Evolutionary conservation across 345 rosid genomes (phyloP), one percentile per base, ranked within the genome.

Genomic region (Populus tremula): DNA sequence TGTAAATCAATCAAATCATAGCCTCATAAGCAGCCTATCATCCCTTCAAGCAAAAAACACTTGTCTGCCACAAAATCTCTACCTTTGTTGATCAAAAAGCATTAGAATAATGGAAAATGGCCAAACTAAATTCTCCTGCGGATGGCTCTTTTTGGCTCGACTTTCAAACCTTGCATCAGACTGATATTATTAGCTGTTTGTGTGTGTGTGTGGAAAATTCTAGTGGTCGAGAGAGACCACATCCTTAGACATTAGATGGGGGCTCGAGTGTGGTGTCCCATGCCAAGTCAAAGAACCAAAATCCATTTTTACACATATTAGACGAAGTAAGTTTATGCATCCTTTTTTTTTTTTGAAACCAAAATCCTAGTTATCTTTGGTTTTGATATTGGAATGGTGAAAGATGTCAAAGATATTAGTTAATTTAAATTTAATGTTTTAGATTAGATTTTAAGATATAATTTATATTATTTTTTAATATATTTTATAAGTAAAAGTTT

Each of bases 71-170:
- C 77, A 17, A 5, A 70, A 71, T 76, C 63, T 75, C 71, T 5
- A 33, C 20, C 10, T 33, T 81, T 73, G 47, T 35, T 72, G 14
- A 43, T 80, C 21, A 33, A 33, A 33, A 33, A 33, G 36, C 36
- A 4, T 33, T 33, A 33, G 67, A 56, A 31, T 18, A 50, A 76
- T 67, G 25, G 8, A 54, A 23, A 8, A 5, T n/a, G n/a, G 73
- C 70, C 79, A 78, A 50, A 41, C 56, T 64, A 64, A 74, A 64
- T 16, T 71, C 69, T 23, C 14, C 3, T 14, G 36, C 18, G 20
- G 8, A n/a, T 18, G 67, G 23, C 45, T 76, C 70, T 81, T 82
- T 82, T 82, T 77, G 76, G 79, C 73, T 38, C 25, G 33, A 69
- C 50, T 78, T 69, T 14, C 33, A 64, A 39, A 54, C 69, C 61